Percentiles rank a stretch among this genome's conserved stretches.
Conservation (phyloP, 106 monocot genomes). For the Acorus calamus region DNA sequence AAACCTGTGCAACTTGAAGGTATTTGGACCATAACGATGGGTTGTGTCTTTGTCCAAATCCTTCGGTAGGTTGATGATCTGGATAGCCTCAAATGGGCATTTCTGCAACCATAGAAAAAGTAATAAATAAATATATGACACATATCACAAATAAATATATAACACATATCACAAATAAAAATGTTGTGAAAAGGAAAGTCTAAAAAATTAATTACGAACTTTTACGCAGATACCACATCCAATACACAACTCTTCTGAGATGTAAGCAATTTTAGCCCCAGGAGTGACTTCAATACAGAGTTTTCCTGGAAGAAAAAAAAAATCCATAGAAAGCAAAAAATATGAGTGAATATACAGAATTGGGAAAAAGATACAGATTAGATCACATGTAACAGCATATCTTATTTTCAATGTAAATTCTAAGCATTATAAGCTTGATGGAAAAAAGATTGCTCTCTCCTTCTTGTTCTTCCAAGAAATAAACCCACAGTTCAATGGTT, state of each 20-base stretch:
- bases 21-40: constrained; percentile 95
- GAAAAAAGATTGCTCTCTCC: too few relatives aligned
- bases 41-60: constrained; percentile 98
- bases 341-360: too few relatives aligned
- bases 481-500: too few relatives aligned
- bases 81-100: constrained; percentile 98
- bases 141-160: neutral
- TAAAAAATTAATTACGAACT: constrained; percentile 18
- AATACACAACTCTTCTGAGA: constrained; percentile 97
- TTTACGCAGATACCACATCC: constrained; percentile 99
- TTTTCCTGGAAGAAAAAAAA: constrained; percentile 41
- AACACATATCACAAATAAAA: too few relatives aligned
- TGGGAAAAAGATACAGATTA: too few relatives aligned
- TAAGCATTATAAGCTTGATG: too few relatives aligned
- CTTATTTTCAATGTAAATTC: too few relatives aligned
- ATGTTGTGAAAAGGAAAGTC: too few relatives aligned
- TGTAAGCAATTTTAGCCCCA: constrained; percentile 70
- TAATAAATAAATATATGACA: constrained; percentile 3
- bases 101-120: constrained; percentile 37
- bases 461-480: too few relatives aligned
- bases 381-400: too few relatives aligned
- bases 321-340: too few relatives aligned
- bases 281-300: constrained; percentile 93
- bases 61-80: constrained; percentile 90
- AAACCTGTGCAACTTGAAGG: constrained; percentile 94